These are phyloP conservation scores for Clavispora asparagi DNA, from an alignment of 805 yeast species.

Conservation along the genomic window DNA sequence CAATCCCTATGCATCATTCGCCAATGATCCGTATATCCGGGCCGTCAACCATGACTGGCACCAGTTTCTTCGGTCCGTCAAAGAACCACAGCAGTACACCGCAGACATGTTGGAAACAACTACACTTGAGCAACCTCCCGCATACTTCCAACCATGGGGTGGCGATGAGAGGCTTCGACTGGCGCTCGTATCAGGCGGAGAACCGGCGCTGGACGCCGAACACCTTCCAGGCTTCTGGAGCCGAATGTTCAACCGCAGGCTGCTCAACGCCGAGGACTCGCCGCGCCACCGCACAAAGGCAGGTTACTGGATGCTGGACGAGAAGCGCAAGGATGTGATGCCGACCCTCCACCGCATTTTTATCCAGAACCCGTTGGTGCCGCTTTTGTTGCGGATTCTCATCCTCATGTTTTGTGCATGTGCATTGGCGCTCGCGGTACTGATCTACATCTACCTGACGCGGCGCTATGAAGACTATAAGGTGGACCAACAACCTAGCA, in stretches of 20 bases:
- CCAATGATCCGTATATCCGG: constrained; percentile 33
- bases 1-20: constrained; percentile 30
- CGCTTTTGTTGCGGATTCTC: constrained; percentile 60
- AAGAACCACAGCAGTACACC: constrained; percentile 38
- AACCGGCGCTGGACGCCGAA: constrained; percentile 22
- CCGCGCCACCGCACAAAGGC: constrained; percentile 48
- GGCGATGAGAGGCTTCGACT: constrained; percentile 61
- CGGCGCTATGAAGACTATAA: constrained; percentile 27
- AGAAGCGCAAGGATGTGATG: constrained; percentile 56
- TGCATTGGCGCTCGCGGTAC: constrained; percentile 68
- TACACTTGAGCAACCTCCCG: constrained; percentile 31
- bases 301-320: constrained; percentile 64
- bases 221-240: constrained; percentile 12
- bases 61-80: constrained; percentile 42
- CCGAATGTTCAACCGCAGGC: constrained; percentile 7
- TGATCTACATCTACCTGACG: constrained; percentile 44
- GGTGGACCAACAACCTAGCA: constrained; percentile 75
- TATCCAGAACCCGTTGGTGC: constrained; percentile 74
- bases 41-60: constrained; percentile 47
- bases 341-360: constrained; percentile 57
- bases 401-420: constrained; percentile 49
- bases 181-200: constrained; percentile 40
- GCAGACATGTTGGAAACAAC: constrained; percentile 23
- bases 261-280: constrained; percentile 9
- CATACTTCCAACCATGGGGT: constrained; percentile 54